Evolutionary conservation across 176 grass and related monocot genomes (phyloP).

Genomic region (Rhynchospora tenuis): DNA sequence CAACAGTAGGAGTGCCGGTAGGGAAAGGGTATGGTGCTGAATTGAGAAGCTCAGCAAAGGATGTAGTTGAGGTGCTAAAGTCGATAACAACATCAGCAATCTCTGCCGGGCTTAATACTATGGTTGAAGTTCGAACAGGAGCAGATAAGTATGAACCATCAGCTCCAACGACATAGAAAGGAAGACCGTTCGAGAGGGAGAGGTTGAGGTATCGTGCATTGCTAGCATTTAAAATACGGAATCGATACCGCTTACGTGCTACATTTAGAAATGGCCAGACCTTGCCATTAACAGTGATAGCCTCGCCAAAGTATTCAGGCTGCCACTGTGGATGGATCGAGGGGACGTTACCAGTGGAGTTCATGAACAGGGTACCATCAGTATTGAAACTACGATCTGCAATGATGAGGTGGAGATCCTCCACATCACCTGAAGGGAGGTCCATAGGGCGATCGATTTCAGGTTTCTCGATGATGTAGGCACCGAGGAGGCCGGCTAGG

Average conservation of each 20-base stretch:
- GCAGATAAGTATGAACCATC: conserved; percentile 47
- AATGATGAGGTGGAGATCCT: conserved; percentile 37
- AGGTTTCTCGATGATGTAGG: conserved; percentile 21
- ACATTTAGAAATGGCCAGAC: conserved; percentile 40
- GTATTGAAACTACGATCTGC: conserved; percentile 35
- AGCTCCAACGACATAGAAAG: conserved; percentile 37
- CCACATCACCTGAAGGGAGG: conserved; percentile 26
- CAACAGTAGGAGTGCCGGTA: not conserved
- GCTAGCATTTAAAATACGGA: conserved; percentile 67
- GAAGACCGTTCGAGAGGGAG: conserved; percentile 33
- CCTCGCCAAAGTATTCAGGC: conserved; percentile 49
- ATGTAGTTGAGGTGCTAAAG: conserved; percentile 23
- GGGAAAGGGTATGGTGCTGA: conserved; percentile 19
- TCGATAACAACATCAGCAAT: conserved; percentile 24
- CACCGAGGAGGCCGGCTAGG: conserved; percentile 38
- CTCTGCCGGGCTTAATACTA: conserved; percentile 6
- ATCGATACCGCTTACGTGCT: conserved; percentile 28
- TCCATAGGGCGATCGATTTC: conserved; percentile 6
- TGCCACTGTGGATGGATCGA: conserved; percentile 48
- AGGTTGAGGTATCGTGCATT: conserved; percentile 61
- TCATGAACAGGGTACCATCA: conserved; percentile 47
- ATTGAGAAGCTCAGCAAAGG: conserved; percentile 10
- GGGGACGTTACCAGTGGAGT: conserved; percentile 35
- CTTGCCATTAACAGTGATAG: conserved; percentile 46
- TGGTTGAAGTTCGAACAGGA: not conserved